Evolutionary conservation across 2,329 filamentous ascomycete species (phyloP).

Genomic region (Phialemonium atrogriseum): DNA sequence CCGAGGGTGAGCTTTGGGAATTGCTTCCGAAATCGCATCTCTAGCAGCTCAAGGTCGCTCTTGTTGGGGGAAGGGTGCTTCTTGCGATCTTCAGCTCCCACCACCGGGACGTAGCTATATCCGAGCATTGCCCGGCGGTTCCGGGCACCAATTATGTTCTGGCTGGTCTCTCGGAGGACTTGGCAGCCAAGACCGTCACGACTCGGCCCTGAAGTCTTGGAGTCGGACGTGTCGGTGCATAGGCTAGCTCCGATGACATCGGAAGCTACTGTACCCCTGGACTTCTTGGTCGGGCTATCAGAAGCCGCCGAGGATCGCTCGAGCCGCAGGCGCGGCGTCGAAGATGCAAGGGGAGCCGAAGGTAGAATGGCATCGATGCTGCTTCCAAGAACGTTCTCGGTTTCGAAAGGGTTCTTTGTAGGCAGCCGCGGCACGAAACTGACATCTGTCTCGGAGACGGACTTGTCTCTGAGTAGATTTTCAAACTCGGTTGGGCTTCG

Average conservation of each 20-base stretch:
- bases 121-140: neutral
- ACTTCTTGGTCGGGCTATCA: slow-evolving; percentile 2
- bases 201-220: too few species aligned
- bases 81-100: slow-evolving; percentile 16
- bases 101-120: slow-evolving; percentile 2
- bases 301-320: neutral
- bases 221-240: too few species aligned
- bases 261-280: neutral
- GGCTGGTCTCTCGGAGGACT: neutral
- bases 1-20: too few species aligned
- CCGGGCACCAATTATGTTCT: neutral
- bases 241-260: too few species aligned
- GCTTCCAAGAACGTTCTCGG: slow-evolving; percentile 17
- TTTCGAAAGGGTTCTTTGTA: slow-evolving; percentile 20
- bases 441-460: neutral
- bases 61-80: slow-evolving; percentile 39
- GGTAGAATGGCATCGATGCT: slow-evolving; percentile 12
- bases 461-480: slow-evolving; percentile 8
- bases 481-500: slow-evolving; percentile 10
- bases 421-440: slow-evolving; percentile 3
- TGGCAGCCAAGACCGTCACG: too few species aligned
- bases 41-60: slow-evolving; percentile 27
- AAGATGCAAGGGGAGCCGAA: slow-evolving; percentile 11
- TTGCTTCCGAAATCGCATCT: slow-evolving; percentile 20
- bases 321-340: slow-evolving; percentile 11